Evolutionary conservation across 345 rosid species (phyloP), one percentile per base, ranked within the genome.

Genomic region (Laguncularia racemosa): DNA sequence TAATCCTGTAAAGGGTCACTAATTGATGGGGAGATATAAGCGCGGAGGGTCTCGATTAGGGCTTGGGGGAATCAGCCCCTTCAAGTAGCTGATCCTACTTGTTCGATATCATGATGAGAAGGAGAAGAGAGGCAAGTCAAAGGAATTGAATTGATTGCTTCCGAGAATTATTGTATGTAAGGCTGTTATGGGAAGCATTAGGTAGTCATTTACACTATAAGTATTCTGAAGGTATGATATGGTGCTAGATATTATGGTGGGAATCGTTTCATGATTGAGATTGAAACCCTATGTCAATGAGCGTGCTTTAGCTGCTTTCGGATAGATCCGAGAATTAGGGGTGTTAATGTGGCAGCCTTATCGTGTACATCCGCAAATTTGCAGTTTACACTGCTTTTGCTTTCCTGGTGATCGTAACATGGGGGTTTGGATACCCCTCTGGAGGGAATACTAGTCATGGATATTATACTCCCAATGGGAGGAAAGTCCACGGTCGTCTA

Each of bases 371-470:
- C 95, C 0, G 97, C 90, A 0, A 90, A 86, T 68, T 90, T 14
- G 88, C 86, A 0, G 88, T 83, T 44, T 90, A 76, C 58, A 68
- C 86, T 86, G 23, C 66, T 84, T 53, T 59, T 90, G 60, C 66
- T 73, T n/a, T 53, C 90, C 88, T 0, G 90, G 89, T 11, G 92
- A 90, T 18, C 68, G 90, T 13, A 80, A 84, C 40, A 84, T 87
- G 92, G 95, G 95, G 16, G n/a, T n/a, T 62, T 90, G 66, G 95
- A 84, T 69, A 69, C 82, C 12, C 88, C 84, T 90, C 86, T 1
- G 92, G 95, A 47, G 97, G 90, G 20, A 81, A 90, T 70, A 81
- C 83, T 18, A 86, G 90, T 58, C 97, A 86, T 38, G 95, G 97
- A 1, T 90, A 79, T 66, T 86, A 84, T 57, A 78, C 82, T 15